Base-by-base conservation (phyloP, 2,329 filamentous ascomycete species). In the Penicillium sp. region DNA sequence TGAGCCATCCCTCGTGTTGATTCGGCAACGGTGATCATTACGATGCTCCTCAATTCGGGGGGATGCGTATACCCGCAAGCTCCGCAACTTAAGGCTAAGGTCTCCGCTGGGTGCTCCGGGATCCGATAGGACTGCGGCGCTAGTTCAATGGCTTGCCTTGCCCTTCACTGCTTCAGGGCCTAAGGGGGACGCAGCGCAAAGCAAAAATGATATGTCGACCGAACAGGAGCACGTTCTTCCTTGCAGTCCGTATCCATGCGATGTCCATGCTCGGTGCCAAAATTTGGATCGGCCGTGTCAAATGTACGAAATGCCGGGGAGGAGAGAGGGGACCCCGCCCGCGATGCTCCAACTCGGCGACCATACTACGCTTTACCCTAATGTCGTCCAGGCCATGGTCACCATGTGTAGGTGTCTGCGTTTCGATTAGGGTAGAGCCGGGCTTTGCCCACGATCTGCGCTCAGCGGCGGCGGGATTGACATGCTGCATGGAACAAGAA, bases 11-110 rank as follows among this genome's bases (percentile, higher is more conserved):
- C 52, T 31, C 51, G 57, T 62, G 55, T 54, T 59, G 52, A 56
- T 62, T 64, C 56, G 63, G 61, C 63, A 60, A 61, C 43, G 56
- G 55, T 62, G 60, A 64, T 60, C 59, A 56, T 63, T 58, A 62
- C 19, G 36, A 55, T 39, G 55, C 31, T 31, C 46, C 51, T 50
- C 41, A 39, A 58, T 62, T 56, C 40, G 58, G 57, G 39, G 53
- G 59, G 44, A 61, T 59, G 56, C 58, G 60, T 62, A 60, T 52
- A 64, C 47, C 59, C 58, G 47, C 50, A 52, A 43, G 49, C 46
- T 53, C 50, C 37, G 56, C 35, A n/a, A 52, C 16, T 19, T 27
- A 37, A 37, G 50, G 50, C 19, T 49, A 53, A 54, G 24, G 39
- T 37, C 24, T 56, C 43, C 54, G 50, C 39, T 18, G 40, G 18